Conservation (phyloP, 2,329 filamentous ascomycete species). For the Monosporascus sp. region DNA sequence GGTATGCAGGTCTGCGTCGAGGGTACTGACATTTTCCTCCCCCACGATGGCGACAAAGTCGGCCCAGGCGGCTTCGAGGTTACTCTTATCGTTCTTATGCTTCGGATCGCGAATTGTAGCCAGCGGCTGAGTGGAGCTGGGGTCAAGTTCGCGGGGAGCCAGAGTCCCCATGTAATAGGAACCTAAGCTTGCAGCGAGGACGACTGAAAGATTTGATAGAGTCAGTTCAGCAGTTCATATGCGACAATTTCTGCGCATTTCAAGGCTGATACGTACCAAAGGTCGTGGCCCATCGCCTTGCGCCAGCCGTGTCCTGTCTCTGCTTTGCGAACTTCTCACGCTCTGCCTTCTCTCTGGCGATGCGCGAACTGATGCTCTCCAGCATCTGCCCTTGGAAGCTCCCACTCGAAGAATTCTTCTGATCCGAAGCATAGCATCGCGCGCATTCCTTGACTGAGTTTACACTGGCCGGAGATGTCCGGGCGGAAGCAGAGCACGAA, state of each 20-base stretch:
- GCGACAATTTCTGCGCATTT: neutral
- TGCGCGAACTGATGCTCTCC: constrained; percentile 49
- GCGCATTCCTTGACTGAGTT: constrained; percentile 5
- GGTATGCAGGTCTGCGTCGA: constrained; percentile 45
- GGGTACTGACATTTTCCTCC: constrained; percentile 58
- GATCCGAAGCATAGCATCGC: constrained; percentile 23
- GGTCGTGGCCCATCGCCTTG: constrained; percentile 46
- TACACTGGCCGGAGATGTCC: constrained; percentile 7
- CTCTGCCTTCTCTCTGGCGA: constrained; percentile 50
- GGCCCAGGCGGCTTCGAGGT: constrained; percentile 65
- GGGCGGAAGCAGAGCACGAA: constrained; percentile 3
- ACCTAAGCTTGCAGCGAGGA: constrained; percentile 44
- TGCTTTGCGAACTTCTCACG: constrained; percentile 42
- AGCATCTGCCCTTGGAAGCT: constrained; percentile 56
- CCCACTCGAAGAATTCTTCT: constrained; percentile 28
- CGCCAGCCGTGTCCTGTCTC: constrained; percentile 30
- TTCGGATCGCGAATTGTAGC: constrained; percentile 41
- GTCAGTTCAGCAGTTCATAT: neutral
- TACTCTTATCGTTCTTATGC: constrained; percentile 55
- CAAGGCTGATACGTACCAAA: constrained; percentile 39
- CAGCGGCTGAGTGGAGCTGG: constrained; percentile 56
- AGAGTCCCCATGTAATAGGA: constrained; percentile 57
- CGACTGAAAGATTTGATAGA: constrained; percentile 31
- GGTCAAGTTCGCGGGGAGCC: constrained; percentile 43
- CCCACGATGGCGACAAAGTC: constrained; percentile 62